A percentile compares a stretch with the other conserved stretches of the same genome.
Conservation (phyloP, 2,329 filamentous ascomycete species). For the Sporothrix dimorphospora region DNA sequence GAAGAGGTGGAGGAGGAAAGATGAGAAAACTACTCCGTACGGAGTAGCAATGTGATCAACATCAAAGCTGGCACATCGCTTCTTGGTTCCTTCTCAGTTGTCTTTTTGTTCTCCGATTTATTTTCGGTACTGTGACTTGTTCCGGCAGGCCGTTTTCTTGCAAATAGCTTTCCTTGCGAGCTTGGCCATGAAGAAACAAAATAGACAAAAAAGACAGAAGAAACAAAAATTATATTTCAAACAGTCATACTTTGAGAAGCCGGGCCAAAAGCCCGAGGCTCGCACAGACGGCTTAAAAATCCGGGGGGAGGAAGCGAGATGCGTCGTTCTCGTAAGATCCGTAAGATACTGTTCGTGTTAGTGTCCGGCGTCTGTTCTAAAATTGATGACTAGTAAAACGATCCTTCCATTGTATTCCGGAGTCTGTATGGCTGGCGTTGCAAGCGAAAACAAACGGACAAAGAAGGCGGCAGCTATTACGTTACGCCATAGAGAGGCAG, state of each 20-base stretch:
- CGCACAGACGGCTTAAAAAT: neutral
- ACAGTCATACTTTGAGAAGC: neutral
- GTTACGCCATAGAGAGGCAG: neutral
- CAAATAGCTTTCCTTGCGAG: neutral
- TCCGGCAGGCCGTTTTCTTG: neutral
- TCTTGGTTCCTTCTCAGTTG: neutral
- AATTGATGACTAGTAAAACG: neutral
- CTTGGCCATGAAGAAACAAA: neutral
- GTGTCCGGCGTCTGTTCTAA: neutral
- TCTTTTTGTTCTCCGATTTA: neutral
- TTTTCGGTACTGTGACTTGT: slow-evolving; percentile 16
- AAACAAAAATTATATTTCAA: neutral
- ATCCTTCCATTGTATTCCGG: too few species aligned
- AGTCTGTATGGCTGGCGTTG: neutral
- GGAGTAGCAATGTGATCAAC: neutral
- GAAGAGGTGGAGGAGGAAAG: neutral
- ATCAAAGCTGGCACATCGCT: neutral
- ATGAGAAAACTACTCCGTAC: neutral
- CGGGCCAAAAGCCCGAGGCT: slow-evolving; percentile 13
- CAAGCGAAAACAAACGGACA: neutral
- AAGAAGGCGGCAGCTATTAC: neutral
- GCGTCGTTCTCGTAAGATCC: neutral
- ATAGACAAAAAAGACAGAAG: neutral
- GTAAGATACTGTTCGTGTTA: neutral
- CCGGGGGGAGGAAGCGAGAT: neutral